A percentile compares a stretch with the other conserved stretches of the same genome.
Conservation (phyloP, 768 basidiomycete species). For the Tulasnella sp. region DNA sequence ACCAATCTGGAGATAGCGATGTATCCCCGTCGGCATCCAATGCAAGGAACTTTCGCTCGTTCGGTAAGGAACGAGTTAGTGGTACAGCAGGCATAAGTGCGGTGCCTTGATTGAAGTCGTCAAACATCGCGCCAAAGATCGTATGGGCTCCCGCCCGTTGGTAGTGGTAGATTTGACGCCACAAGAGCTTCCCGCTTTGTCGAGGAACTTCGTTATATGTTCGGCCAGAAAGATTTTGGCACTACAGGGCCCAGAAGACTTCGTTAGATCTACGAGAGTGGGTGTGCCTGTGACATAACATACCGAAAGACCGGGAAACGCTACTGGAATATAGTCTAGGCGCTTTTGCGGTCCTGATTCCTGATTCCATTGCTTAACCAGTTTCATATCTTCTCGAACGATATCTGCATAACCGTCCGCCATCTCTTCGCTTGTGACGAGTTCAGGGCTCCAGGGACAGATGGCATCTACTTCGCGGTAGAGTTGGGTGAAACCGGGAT, state of each 20-base stretch:
- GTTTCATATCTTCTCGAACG: constrained; percentile 53
- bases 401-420: constrained; percentile 54
- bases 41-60: constrained; percentile 42
- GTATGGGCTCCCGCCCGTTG: constrained; percentile 48
- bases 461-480: constrained; percentile 69
- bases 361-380: constrained; percentile 33
- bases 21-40: constrained; percentile 64
- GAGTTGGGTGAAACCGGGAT: constrained; percentile 55
- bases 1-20: constrained; percentile 75
- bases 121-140: constrained; percentile 83
- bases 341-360: constrained; percentile 39
- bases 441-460: constrained; percentile 74
- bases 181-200: constrained; percentile 65
- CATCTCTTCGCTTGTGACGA: constrained; percentile 48
- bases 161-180: constrained; percentile 67
- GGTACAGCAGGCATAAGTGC: constrained; percentile 66
- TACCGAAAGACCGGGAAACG: constrained; percentile 74
- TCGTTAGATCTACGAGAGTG: not conserved
- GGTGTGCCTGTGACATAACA: constrained; percentile 25
- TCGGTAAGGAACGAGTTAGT: constrained; percentile 47
- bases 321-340: constrained; percentile 75
- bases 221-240: constrained; percentile 60
- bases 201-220: constrained; percentile 60
- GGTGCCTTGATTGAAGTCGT: constrained; percentile 78
- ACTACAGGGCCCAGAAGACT: constrained; percentile 33